Evolutionary conservation across 768 basidiomycete species (phyloP).

Genomic region (Cyclocybe aegerita): DNA sequence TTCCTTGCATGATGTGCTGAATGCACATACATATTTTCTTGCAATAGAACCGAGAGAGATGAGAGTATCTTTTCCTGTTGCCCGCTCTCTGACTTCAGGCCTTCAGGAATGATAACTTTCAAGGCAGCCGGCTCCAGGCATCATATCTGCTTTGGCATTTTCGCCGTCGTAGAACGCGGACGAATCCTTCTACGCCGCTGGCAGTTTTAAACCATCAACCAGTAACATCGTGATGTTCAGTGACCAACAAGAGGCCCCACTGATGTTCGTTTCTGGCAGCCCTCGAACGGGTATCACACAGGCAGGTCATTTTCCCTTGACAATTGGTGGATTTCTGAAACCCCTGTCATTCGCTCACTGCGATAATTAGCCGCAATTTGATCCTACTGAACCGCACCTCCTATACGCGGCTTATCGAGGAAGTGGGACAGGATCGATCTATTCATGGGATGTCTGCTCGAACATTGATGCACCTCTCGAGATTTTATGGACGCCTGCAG

Average conservation of each 20-base stretch:
- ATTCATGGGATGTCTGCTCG: constrained; percentile 78
- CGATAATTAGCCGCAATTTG: constrained; percentile 51
- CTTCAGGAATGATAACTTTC: too few relatives aligned
- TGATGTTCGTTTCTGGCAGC: constrained; percentile 65
- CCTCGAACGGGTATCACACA: constrained; percentile 51
- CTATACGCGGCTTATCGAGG: constrained; percentile 81
- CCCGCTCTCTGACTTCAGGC: too few relatives aligned
- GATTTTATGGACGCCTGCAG: constrained; percentile 26
- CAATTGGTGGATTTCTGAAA: background rate
- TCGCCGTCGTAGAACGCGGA: constrained; percentile 50
- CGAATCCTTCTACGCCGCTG: constrained; percentile 73
- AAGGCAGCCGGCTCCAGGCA: constrained; percentile 59
- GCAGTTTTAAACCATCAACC: constrained; percentile 57
- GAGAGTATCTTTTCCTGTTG: too few relatives aligned
- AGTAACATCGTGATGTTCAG: constrained; percentile 67
- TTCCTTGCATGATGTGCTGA: too few relatives aligned
- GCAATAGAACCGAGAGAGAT: too few relatives aligned
- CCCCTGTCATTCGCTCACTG: background rate
- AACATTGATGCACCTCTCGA: constrained; percentile 45
- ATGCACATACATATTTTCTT: too few relatives aligned
- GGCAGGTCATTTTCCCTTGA: constrained; percentile 33
- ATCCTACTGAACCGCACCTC: constrained; percentile 66
- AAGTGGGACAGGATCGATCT: constrained; percentile 46
- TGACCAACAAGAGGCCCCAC: constrained; percentile 53
- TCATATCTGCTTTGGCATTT: constrained; percentile 84